These are phyloP conservation scores for Cochlearia excelsa DNA, from an alignment of 345 rosid species.

Conservation along the genomic window DNA sequence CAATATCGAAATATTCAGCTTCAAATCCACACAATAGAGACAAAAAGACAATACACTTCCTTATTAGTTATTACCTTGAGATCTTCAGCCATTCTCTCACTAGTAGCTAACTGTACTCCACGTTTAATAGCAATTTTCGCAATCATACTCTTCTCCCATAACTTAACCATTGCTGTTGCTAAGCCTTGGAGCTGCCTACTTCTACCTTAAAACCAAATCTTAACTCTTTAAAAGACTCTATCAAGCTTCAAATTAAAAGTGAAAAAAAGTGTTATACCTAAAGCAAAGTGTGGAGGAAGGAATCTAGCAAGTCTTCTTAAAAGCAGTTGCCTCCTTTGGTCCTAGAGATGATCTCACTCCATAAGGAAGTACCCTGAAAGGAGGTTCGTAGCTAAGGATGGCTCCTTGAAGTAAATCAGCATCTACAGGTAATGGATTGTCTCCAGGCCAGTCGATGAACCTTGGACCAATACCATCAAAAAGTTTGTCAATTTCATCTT, in stretches of 20 bases:
- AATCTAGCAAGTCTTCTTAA: constrained; percentile 75
- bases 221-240: constrained; percentile 14
- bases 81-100: constrained; percentile 98
- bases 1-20: constrained; percentile 18
- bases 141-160: constrained; percentile 87
- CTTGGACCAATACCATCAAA: constrained; percentile 79
- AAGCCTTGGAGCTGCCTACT: constrained; percentile 90
- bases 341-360: constrained; percentile 68
- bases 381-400: constrained; percentile 70
- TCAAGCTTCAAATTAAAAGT: constrained; percentile 1
- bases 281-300: constrained; percentile 90
- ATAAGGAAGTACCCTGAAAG: constrained; percentile 89
- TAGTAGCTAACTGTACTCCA: constrained; percentile 79
- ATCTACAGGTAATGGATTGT: constrained; percentile 77
- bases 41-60: not conserved
- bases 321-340: constrained; percentile 64
- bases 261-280: constrained; percentile 47
- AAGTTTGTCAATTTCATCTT: constrained; percentile 65
- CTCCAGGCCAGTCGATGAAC: constrained; percentile 78
- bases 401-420: constrained; percentile 84
- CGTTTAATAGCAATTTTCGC: constrained; percentile 86
- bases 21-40: not conserved
- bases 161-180: constrained; percentile 72
- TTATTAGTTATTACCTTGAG: constrained; percentile 56
- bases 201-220: constrained; percentile 53